Evolutionary conservation across 495 filamentous ascomycete species (phyloP).

Genomic region (Annulohypoxylon maeteangense): DNA sequence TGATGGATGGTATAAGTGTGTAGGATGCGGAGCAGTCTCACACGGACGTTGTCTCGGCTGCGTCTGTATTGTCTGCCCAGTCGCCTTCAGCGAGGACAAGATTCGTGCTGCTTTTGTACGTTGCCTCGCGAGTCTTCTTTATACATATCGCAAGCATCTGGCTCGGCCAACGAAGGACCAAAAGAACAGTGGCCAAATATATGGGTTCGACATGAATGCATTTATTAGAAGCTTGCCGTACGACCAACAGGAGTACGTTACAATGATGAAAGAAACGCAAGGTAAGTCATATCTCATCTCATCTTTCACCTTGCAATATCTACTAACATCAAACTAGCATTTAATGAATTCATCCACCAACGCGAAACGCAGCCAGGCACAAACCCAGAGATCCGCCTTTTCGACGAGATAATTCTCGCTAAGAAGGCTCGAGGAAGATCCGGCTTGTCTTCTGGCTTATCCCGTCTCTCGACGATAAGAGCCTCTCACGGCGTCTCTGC

Average conservation of each 20-base stretch:
- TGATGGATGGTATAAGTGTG: constrained; percentile 88
- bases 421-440: constrained; percentile 86
- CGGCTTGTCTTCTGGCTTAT: constrained; percentile 60
- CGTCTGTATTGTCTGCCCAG: constrained; percentile 87
- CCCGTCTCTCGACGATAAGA: constrained; percentile 63
- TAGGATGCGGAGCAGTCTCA: constrained; percentile 76
- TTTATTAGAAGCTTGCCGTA: constrained; percentile 90
- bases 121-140: constrained; percentile 93
- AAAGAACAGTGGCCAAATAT: constrained; percentile 86
- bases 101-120: constrained; percentile 92
- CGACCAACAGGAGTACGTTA: constrained; percentile 90
- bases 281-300: constrained; percentile 64
- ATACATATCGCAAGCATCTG: constrained; percentile 92
- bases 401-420: constrained; percentile 94
- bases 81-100: constrained; percentile 90
- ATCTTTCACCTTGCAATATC: background rate
- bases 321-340: constrained; percentile 64
- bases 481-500: constrained; percentile 56
- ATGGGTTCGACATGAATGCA: constrained; percentile 92
- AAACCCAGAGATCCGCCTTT: constrained; percentile 79
- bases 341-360: constrained; percentile 97
- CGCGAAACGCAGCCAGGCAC: constrained; percentile 72
- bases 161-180: constrained; percentile 79
- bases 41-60: constrained; percentile 84
- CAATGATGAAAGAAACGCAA: constrained; percentile 91